Percentiles rank a stretch among this genome's conserved stretches.
Conservation (phyloP, 176 grass and related monocot genomes). For the Panicum miliaceum region DNA sequence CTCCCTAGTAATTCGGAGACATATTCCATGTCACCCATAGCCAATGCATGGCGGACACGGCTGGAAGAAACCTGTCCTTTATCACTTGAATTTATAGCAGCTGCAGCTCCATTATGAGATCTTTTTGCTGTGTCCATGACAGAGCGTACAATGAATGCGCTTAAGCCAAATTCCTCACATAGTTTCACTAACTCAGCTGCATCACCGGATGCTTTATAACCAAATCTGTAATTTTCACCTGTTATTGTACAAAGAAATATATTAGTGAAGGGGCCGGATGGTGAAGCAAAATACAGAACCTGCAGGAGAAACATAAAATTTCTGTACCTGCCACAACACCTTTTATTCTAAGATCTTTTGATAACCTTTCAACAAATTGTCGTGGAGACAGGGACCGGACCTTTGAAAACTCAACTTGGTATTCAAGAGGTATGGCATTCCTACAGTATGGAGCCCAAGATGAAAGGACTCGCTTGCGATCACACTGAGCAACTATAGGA, state of each 20-base stretch:
- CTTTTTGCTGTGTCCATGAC: constrained; percentile 61
- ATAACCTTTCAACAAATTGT: constrained; percentile 97
- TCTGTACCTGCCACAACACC: constrained; percentile 86
- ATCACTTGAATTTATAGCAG: constrained; percentile 64
- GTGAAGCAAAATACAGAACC: constrained; percentile 19
- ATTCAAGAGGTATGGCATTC: constrained; percentile 67
- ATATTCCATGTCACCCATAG: constrained; percentile 73
- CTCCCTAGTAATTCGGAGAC: constrained; percentile 75
- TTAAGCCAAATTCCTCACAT: constrained; percentile 60
- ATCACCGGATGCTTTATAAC: constrained; percentile 97
- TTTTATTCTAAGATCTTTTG: constrained; percentile 89
- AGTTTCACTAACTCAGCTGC: constrained; percentile 60
- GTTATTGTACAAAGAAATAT: constrained; percentile 39
- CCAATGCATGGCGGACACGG: constrained; percentile 77
- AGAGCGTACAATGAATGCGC: constrained; percentile 55
- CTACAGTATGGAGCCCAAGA: constrained; percentile 76
- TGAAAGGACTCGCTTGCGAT: constrained; percentile 84
- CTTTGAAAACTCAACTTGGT: constrained; percentile 79
- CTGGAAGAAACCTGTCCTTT: constrained; percentile 90
- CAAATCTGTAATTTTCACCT: constrained; percentile 99
- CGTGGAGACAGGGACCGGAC: constrained; percentile 81
- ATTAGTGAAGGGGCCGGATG: neutral
- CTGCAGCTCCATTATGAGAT: constrained; percentile 52
- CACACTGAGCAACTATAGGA: constrained; percentile 84
- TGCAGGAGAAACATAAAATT: constrained; percentile 38